Base-by-base conservation (phyloP, 2,329 filamentous ascomycete species). In the Xylariaceae sp. region DNA sequence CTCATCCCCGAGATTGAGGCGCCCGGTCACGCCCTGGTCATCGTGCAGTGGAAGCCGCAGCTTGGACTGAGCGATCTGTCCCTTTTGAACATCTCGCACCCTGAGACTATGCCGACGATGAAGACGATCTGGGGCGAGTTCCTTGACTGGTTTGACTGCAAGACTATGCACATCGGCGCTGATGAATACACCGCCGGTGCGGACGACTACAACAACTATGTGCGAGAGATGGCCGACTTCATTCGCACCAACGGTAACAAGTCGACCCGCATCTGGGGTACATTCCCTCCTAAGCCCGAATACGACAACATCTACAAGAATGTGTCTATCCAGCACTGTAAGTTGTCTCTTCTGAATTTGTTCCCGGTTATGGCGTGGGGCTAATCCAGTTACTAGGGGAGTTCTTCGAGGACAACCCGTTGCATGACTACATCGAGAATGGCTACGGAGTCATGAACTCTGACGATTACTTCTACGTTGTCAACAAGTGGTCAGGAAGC, bases 1-100 rank as follows among this genome's bases (percentile, higher is more conserved):
- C 72, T 86, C 1, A 74, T 85, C 3, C 82, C 83, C 0, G 83
- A 86, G 67, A 83, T 86, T 23, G 83, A 86, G 66, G 76, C 81
- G 0, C 83, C 83, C 0, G 83, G 82, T 0, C 83, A 86, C 61
- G 77, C 79, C 1, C 70, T 86, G 1, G 77, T 78, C 4, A 77
- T 86, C 23, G 80, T 80, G 0, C 82, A 85, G 64, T 86, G 83
- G 82, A 82, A 80, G 61, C 82, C 82, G 0, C 76, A 84, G 61
- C 69, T 85, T 13, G 82, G 77, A 0, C 71, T 83, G 9, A 67
- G 71, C 2, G 77, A 81, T 56, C 69, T 78, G 3, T 82, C 80
- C 51, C 71, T 84, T 55, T 70, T 86, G 4, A 84, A 85, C 60
- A 76, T 85, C 51, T 78, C 79, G 0, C 75, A 84, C 58, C 80